These are phyloP conservation scores for Pseudisothecium myosuroides DNA, from an alignment of 225 moss, liverwort and hornwort species.

Conservation along the genomic window DNA sequence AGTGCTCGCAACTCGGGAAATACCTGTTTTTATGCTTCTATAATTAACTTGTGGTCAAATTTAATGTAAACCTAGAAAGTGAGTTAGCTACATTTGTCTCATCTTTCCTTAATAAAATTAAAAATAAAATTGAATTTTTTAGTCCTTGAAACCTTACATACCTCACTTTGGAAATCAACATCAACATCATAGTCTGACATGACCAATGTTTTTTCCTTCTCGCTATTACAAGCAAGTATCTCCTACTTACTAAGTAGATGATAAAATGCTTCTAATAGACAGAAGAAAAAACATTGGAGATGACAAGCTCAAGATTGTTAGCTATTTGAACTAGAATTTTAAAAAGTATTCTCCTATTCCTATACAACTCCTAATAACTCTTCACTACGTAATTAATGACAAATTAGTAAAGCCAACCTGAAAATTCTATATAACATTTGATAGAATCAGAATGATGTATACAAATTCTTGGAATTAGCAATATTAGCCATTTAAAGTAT, in stretches of 20 bases:
- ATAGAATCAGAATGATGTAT: neutral
- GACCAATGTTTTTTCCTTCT: neutral
- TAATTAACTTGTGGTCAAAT: neutral
- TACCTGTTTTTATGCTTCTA: slow-evolving; percentile 14
- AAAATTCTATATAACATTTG: neutral
- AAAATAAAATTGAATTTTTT: neutral
- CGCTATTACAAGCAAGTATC: neutral
- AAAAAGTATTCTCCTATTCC: neutral
- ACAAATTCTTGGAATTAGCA: neutral
- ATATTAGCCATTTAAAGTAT: too few relatives aligned
- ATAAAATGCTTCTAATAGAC: neutral
- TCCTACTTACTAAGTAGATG: neutral
- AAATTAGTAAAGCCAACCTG: neutral
- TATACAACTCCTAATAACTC: neutral
- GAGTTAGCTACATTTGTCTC: neutral
- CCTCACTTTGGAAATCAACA: neutral
- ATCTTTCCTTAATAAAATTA: neutral
- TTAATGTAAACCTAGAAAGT: neutral
- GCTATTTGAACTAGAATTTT: neutral
- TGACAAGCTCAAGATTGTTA: neutral
- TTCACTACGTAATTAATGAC: neutral
- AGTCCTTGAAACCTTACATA: neutral
- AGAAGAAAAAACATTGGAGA: neutral
- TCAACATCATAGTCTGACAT: neutral
- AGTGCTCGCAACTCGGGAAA: slow-evolving; percentile 57